Percentiles rank a stretch among this genome's conserved stretches.
phyloP scores from a whole-genome alignment of 345 rosid species.

The Bruguiera parviflora region DNA sequence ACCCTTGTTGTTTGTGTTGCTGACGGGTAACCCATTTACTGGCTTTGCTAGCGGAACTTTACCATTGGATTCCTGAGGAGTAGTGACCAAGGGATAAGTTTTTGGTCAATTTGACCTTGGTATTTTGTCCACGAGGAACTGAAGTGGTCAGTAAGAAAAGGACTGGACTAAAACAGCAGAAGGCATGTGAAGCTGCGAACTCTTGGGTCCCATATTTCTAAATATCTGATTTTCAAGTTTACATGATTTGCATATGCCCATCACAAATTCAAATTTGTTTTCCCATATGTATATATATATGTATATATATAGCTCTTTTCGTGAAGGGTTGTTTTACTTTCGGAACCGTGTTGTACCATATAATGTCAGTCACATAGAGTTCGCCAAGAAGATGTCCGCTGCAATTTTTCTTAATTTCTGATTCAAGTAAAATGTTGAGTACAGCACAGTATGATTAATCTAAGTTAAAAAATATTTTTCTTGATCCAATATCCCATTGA shows the following conservation, averaged over 20 bases:
- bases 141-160: slow-evolving; percentile 31
- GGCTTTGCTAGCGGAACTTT: not conserved
- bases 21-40: not conserved
- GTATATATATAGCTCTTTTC: not conserved
- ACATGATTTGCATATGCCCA: not conserved
- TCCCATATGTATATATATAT: too few species aligned
- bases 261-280: not conserved
- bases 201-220: slow-evolving; percentile 36
- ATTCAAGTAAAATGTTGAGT: too few species aligned
- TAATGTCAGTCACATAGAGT: too few species aligned
- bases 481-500: too few species aligned
- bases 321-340: too few species aligned
- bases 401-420: too few species aligned
- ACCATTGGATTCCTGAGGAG: not conserved
- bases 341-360: too few species aligned
- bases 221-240: not conserved
- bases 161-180: slow-evolving; percentile 41
- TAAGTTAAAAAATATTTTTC: too few species aligned
- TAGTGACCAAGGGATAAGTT: not conserved
- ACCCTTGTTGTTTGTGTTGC: too few species aligned
- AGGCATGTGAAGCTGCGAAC: slow-evolving; percentile 36
- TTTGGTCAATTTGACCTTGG: slow-evolving; percentile 5
- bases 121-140: not conserved
- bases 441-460: too few species aligned
- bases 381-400: too few species aligned